Conservation (phyloP, 2,329 filamentous ascomycete genomes). For the Pseudogymnoascus sp. region DNA sequence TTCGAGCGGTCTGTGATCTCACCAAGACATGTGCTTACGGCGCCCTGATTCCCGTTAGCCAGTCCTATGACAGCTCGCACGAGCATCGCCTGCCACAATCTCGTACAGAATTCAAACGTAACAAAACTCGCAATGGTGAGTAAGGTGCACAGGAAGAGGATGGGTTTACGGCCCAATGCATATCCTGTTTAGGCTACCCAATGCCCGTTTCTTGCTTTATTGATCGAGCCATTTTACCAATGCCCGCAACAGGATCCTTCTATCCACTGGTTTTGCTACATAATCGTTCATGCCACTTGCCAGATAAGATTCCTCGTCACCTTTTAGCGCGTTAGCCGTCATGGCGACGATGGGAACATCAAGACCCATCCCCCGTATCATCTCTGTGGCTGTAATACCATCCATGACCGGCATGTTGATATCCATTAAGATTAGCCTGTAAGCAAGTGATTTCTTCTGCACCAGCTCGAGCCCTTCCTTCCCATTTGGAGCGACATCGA, state of each 20-base stretch:
- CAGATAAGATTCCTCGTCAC: conserved; percentile 44
- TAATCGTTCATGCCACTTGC: conserved; percentile 22
- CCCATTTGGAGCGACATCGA: conserved; percentile 36
- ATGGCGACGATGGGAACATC: conserved; percentile 44
- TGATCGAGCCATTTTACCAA: not conserved
- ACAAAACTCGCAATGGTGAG: too few relatives aligned
- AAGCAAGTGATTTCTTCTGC: conserved; percentile 33
- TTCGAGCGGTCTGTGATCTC: too few relatives aligned
- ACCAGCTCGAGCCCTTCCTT: conserved; percentile 35
- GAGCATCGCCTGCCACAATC: too few relatives aligned
- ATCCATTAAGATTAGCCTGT: conserved; percentile 48
- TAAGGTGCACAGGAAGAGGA: too few relatives aligned
- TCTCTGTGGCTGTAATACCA: conserved; percentile 41
- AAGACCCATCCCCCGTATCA: conserved; percentile 36
- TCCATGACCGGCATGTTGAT: conserved; percentile 53
- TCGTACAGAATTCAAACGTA: too few relatives aligned
- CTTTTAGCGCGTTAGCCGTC: conserved; percentile 49
- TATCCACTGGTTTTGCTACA: not conserved
- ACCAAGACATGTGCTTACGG: too few relatives aligned
- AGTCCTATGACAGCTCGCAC: too few relatives aligned
- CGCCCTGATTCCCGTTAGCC: too few relatives aligned
- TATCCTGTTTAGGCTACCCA: too few relatives aligned
- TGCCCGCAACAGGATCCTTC: not conserved
- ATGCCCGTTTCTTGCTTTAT: not conserved
- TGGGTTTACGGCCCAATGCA: too few relatives aligned